A percentile compares a stretch with the other conserved stretches of the same genome.
phyloP scores from a whole-genome alignment of 768 basidiomycete genomes.

The Sutorius australiensis region DNA sequence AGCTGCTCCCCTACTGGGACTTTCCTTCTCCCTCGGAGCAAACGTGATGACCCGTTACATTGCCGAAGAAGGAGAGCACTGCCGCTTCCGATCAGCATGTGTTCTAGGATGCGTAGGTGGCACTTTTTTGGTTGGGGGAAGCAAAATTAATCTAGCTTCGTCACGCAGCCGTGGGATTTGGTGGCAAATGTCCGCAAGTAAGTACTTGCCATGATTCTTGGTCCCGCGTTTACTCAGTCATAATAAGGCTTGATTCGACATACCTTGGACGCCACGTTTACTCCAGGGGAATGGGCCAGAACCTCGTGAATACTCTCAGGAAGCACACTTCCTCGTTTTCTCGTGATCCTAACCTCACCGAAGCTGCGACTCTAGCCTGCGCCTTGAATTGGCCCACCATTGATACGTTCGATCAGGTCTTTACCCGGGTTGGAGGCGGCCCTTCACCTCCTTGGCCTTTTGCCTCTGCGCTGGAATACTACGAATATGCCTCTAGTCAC shows the following conservation, averaged over 20 bases:
- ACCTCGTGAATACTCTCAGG: constrained; percentile 57
- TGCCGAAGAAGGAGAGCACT: constrained; percentile 70
- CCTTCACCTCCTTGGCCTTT: constrained; percentile 53
- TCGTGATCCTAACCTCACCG: constrained; percentile 48
- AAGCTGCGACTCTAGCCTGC: constrained; percentile 44
- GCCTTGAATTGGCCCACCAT: constrained; percentile 52
- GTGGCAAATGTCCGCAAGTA: constrained; percentile 35
- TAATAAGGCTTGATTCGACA: constrained; percentile 48
- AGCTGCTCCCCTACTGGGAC: constrained; percentile 73
- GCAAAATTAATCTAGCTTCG: constrained; percentile 10
- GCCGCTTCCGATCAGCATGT: constrained; percentile 63
- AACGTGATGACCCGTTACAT: constrained; percentile 88
- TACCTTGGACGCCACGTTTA: constrained; percentile 64
- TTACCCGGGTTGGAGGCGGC: constrained; percentile 71
- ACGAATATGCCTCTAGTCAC: constrained; percentile 56
- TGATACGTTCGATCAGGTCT: constrained; percentile 54
- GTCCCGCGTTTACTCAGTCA: constrained; percentile 7
- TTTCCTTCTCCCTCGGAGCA: constrained; percentile 93
- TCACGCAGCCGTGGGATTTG: constrained; percentile 48
- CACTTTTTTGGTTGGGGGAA: constrained; percentile 3
- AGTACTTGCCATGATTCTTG: constrained; percentile 11
- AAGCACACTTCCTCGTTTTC: constrained; percentile 48
- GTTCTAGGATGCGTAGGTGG: constrained; percentile 69
- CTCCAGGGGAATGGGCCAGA: constrained; percentile 74
- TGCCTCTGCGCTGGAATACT: constrained; percentile 43